Evolutionary conservation across 2,329 filamentous ascomycete genomes (phyloP).

Genomic region (Clonostachys rhizophaga): DNA sequence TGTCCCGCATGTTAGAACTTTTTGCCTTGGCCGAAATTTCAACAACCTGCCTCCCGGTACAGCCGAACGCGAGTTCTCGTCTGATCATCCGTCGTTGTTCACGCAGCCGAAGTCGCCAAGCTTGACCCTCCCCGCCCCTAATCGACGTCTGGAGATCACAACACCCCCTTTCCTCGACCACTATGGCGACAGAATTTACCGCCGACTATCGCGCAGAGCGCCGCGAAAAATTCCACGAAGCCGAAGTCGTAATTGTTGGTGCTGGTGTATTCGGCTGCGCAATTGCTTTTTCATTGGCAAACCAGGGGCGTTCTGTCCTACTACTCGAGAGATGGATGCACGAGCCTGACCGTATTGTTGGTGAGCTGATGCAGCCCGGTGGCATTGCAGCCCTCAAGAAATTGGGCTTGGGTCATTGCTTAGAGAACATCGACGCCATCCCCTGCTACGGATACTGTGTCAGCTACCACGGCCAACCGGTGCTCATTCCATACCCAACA

Average conservation of each 20-base stretch:
- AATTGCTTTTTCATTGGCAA: constrained; percentile 75
- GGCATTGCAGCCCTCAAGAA: constrained; percentile 77
- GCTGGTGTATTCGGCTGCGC: constrained; percentile 89
- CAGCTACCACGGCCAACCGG: constrained; percentile 70
- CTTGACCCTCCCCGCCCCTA: too few relatives aligned
- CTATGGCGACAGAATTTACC: too few relatives aligned
- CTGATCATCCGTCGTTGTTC: too few relatives aligned
- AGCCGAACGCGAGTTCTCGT: too few relatives aligned
- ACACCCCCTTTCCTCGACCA: too few relatives aligned
- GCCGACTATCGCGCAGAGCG: constrained; percentile 29
- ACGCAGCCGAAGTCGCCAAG: too few relatives aligned
- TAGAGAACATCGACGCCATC: constrained; percentile 86
- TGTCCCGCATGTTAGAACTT: too few relatives aligned
- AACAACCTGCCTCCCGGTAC: too few relatives aligned
- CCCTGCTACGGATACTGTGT: constrained; percentile 83
- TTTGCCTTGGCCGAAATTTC: not conserved
- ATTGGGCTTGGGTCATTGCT: constrained; percentile 74
- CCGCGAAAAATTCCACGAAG: constrained; percentile 53
- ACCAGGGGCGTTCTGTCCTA: constrained; percentile 86
- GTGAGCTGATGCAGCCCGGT: constrained; percentile 90
- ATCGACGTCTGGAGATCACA: too few relatives aligned
- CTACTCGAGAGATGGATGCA: constrained; percentile 85
- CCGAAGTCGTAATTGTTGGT: constrained; percentile 87
- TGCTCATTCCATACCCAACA: constrained; percentile 74
- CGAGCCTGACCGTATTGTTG: constrained; percentile 93